A percentile compares a stretch with the other conserved stretches of the same genome.
phyloP scores from a whole-genome alignment of 2,329 filamentous ascomycete genomes.

The Colletotrichum sp. region DNA sequence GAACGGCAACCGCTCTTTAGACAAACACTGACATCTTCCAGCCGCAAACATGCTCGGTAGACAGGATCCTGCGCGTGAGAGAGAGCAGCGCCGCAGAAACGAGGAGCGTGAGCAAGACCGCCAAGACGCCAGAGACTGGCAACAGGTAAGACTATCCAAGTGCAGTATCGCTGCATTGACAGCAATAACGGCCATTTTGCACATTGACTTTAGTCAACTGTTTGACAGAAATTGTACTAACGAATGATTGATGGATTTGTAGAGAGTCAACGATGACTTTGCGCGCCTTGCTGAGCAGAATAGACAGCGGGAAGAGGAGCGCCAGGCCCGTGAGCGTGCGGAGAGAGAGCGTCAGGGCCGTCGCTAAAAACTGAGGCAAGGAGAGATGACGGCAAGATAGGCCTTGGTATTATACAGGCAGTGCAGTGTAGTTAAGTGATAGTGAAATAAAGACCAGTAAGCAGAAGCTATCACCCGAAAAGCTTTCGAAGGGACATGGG shows the following conservation, averaged over 20 bases:
- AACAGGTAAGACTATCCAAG: background rate
- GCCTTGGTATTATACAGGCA: background rate
- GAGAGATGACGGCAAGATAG: background rate
- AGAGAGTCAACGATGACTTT: background rate
- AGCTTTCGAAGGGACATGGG: background rate
- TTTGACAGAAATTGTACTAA: background rate
- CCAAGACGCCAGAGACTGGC: background rate
- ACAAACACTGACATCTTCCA: background rate
- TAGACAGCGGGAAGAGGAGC: background rate
- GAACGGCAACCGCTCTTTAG: fast-evolving
- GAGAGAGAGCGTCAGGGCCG: background rate
- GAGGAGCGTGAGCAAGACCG: background rate
- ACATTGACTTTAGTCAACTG: too few species aligned
- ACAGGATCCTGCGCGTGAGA: background rate
- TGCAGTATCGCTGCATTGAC: background rate
- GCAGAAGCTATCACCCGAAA: background rate
- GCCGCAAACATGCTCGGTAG: background rate
- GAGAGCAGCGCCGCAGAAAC: background rate
- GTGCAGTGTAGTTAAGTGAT: background rate
- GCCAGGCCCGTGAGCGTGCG: background rate
- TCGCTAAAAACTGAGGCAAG: background rate
- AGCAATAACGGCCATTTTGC: background rate
- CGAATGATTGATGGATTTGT: background rate
- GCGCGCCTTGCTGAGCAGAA: background rate
- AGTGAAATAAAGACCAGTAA: background rate